Evolutionary conservation across 228 moss, liverwort and hornwort genomes (phyloP).

Genomic region (Sphagnum fallax): DNA sequence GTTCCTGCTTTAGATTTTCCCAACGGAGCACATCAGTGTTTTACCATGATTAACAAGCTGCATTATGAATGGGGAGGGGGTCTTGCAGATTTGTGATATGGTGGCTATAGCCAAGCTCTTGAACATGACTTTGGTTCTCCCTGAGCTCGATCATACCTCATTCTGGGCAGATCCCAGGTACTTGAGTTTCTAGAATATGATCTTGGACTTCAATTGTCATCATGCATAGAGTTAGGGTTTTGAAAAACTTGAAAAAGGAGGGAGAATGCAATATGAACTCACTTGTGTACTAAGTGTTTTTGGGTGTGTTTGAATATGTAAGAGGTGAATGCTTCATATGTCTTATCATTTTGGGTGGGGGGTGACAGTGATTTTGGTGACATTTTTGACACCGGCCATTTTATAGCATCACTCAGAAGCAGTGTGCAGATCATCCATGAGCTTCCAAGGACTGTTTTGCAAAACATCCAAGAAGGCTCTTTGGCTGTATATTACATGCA

Average conservation of each 20-base stretch:
- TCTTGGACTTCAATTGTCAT: no score
- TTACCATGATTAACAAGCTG: no score
- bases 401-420: slow-evolving; percentile 42
- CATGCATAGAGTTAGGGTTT: no score
- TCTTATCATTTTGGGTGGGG: no score
- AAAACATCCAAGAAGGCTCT: slow-evolving; percentile 27
- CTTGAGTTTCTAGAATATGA: neutral
- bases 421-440: slow-evolving; percentile 47
- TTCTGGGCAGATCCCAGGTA: slow-evolving; percentile 82
- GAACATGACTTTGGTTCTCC: slow-evolving; percentile 67
- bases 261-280: no score
- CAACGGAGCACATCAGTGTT: no score
- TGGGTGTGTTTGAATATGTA: no score
- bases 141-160: slow-evolving; percentile 63
- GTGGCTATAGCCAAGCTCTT: slow-evolving; percentile 59
- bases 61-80: no score
- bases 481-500: slow-evolving; percentile 32
- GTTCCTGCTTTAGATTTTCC: no score
- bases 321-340: no score
- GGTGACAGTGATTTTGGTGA: slow-evolving; percentile 59
- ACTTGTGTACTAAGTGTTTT: no score
- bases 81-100: slow-evolving; percentile 67
- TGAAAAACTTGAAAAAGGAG: no score
- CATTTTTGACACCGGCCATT: slow-evolving; percentile 58
- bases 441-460: slow-evolving; percentile 31